Evolutionary conservation across 2,329 filamentous ascomycete species (phyloP), one percentile per base, ranked within the genome.

Genomic region (Dendryphion nanum): DNA sequence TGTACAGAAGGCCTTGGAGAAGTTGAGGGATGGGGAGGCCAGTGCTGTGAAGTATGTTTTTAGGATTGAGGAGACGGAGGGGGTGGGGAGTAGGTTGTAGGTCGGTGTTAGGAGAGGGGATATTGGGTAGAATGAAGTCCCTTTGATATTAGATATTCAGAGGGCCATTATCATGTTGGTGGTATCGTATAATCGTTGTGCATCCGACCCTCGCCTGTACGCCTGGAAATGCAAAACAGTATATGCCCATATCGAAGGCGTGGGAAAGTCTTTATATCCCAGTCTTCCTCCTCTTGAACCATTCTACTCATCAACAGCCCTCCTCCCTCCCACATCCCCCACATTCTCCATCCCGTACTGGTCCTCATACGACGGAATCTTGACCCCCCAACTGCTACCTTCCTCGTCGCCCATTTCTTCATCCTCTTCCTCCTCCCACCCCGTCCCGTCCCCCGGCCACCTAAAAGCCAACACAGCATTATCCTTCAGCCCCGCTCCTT

Each of bases 41-140:
- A 82, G 76, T 51, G 82, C 73, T 1, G 69, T 78, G 1, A 86
- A 86, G 64, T 85, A 82, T 66, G 75, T 85, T 1, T 78, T 79
- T 51, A 68, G 66, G 44, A 73, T 81, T 58, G 69, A 48, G 6
- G 74, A 79, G 24, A 78, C 75, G 17, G 39, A 38, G 7, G 50
- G 47, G 13, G 51, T 44, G 6, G 23, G 23, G 23, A 26, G 23
- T 26, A 26, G n/a, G 23, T n/a, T 26, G n/a, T 26, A n/a, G n/a
- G n/a, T 8, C n/a, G 23, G 23, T n/a, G n/a, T n/a, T n/a, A n/a
- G n/a, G n/a, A 26, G 23, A 26, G 23, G 3, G 23, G 10, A n/a
- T n/a, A 10, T 8, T 26, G n/a, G 23, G 23, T 26, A 26, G n/a
- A 26, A 26, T 26, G 23, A n/a, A n/a, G n/a, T n/a, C n/a, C n/a